phyloP scores from a whole-genome alignment of 768 basidiomycete genomes.

The Suillus paluster region DNA sequence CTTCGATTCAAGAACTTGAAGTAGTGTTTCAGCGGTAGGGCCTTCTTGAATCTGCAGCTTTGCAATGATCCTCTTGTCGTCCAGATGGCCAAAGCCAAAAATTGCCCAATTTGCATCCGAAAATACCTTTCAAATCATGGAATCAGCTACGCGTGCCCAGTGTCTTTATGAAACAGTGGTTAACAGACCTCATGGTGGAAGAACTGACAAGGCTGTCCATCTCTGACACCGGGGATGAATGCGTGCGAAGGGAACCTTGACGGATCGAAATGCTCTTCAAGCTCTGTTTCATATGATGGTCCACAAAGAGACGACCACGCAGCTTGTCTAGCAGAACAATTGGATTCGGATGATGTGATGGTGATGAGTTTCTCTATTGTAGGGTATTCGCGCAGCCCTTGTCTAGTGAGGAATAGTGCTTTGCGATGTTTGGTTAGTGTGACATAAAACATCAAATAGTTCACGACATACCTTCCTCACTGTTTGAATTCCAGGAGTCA shows the following conservation, averaged over 20 bases:
- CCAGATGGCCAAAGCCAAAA: constrained; percentile 72
- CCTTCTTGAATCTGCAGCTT: constrained; percentile 63
- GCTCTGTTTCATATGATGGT: neutral
- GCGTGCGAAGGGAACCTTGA: constrained; percentile 53
- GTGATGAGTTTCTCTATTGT: neutral
- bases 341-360: constrained; percentile 11
- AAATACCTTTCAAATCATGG: constrained; percentile 55
- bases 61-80: constrained; percentile 51
- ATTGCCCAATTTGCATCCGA: constrained; percentile 63
- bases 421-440: neutral
- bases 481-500: neutral
- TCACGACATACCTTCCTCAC: neutral
- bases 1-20: constrained; percentile 54
- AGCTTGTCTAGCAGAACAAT: constrained; percentile 47
- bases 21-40: constrained; percentile 60
- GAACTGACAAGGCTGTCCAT: neutral
- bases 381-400: neutral
- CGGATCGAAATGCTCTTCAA: constrained; percentile 35
- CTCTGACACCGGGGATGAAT: constrained; percentile 69
- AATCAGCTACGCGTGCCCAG: neutral
- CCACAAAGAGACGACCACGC: constrained; percentile 63
- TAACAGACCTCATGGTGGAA: neutral
- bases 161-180: too few relatives aligned
- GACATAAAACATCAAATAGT: neutral
- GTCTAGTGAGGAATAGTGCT: neutral